Conservation (phyloP, 768 basidiomycete genomes). For the Suillus luteus region DNA sequence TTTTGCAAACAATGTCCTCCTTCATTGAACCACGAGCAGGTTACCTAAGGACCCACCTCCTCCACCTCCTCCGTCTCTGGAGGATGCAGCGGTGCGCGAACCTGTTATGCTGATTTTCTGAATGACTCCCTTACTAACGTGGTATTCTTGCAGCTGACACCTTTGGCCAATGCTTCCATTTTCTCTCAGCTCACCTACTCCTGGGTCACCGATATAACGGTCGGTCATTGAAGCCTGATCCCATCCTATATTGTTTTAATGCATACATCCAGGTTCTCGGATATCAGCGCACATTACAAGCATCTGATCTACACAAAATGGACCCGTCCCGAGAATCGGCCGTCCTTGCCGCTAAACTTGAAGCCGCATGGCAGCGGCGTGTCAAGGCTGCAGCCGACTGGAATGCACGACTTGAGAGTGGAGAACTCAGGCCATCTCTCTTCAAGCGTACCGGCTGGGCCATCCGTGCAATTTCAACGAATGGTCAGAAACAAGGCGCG, state of each 20-base stretch:
- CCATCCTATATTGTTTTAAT: not conserved
- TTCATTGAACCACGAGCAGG: slow-evolving; percentile 36
- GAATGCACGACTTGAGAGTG: slow-evolving; percentile 50
- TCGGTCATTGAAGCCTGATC: slow-evolving; percentile 17
- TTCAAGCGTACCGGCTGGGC: slow-evolving; percentile 44
- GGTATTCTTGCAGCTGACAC: slow-evolving; percentile 44
- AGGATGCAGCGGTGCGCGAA: slow-evolving; percentile 50
- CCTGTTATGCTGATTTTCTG: not conserved
- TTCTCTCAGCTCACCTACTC: slow-evolving; percentile 62
- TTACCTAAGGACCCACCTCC: slow-evolving; percentile 60
- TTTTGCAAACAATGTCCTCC: not conserved
- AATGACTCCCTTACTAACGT: not conserved
- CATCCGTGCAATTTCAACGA: slow-evolving; percentile 22
- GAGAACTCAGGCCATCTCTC: slow-evolving; percentile 45
- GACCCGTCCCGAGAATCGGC: slow-evolving; percentile 51
- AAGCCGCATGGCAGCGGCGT: slow-evolving; percentile 55
- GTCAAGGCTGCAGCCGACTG: slow-evolving; percentile 52
- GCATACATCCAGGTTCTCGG: slow-evolving; percentile 48
- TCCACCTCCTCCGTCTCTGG: slow-evolving; percentile 53
- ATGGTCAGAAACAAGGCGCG: slow-evolving; percentile 12
- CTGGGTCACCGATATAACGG: slow-evolving; percentile 68
- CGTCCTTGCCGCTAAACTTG: slow-evolving; percentile 51
- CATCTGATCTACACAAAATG: slow-evolving; percentile 74
- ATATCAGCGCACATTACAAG: slow-evolving; percentile 72
- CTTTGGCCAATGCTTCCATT: slow-evolving; percentile 57